phyloP scores from a whole-genome alignment of 2,329 filamentous ascomycete species.

The Scytalidium sp. region DNA sequence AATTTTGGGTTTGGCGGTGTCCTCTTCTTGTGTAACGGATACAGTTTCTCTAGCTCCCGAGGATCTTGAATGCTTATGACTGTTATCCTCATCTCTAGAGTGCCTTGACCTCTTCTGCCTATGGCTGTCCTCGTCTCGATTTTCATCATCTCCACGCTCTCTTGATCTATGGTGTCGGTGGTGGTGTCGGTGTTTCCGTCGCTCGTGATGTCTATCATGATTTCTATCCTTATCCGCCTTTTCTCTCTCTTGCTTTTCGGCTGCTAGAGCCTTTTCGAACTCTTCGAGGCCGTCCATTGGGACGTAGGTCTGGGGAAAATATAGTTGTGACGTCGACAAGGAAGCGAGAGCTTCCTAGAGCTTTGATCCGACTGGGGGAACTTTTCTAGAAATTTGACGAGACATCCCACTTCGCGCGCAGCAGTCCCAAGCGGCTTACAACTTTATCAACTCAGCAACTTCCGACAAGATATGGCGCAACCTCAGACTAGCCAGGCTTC shows the following conservation, averaged over 20 bases:
- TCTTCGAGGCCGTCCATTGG: slow-evolving; percentile 59
- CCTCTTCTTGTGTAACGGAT: slow-evolving; percentile 49
- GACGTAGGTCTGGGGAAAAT: slow-evolving; percentile 4
- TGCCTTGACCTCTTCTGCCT: slow-evolving; percentile 60
- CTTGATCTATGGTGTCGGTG: slow-evolving; percentile 27
- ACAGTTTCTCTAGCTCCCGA: slow-evolving; percentile 49
- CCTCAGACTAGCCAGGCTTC: slow-evolving; percentile 18
- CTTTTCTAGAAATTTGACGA: slow-evolving; percentile 8
- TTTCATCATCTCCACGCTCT: slow-evolving; percentile 22
- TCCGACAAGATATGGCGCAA: slow-evolving; percentile 35
- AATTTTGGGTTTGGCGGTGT: slow-evolving; percentile 31
- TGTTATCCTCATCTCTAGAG: slow-evolving; percentile 32
- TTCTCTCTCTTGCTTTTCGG: slow-evolving; percentile 56
- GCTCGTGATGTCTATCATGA: slow-evolving; percentile 37
- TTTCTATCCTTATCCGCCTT: slow-evolving; percentile 42
- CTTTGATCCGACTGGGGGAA: neutral
- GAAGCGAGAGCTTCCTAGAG: neutral
- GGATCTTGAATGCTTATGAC: slow-evolving; percentile 35
- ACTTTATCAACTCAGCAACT: slow-evolving; percentile 5
- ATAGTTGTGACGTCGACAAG: slow-evolving; percentile 1
- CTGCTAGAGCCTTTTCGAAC: slow-evolving; percentile 74
- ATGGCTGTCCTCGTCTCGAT: slow-evolving; percentile 44
- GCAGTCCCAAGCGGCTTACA: slow-evolving; percentile 4
- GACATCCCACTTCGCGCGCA: slow-evolving; percentile 20
- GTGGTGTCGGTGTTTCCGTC: slow-evolving; percentile 30